Evolutionary conservation across 1,284 basidiomycete species (phyloP).

Genomic region (Schizophyllum amplum): DNA sequence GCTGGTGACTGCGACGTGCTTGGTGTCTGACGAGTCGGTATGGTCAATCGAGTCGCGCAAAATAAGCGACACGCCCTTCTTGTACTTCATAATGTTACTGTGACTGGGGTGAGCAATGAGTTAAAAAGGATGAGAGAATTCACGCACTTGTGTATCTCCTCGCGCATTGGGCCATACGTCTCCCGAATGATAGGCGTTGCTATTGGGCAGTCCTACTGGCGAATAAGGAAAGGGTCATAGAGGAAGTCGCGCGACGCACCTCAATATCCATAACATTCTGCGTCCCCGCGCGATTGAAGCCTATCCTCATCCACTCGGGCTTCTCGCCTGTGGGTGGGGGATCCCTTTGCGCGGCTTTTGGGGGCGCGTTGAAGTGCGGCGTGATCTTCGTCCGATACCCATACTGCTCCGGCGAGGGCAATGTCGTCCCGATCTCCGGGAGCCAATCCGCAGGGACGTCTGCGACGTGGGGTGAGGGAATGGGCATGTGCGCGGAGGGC

Average conservation of each 20-base stretch:
- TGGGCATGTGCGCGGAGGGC: not conserved
- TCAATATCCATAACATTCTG: slow-evolving; percentile 88
- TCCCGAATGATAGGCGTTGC: slow-evolving; percentile 79
- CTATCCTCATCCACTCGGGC: slow-evolving; percentile 73
- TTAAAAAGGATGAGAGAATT: not conserved
- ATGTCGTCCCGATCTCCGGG: slow-evolving; percentile 69
- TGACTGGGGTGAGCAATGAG: slow-evolving; percentile 5
- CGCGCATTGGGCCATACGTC: slow-evolving; percentile 54
- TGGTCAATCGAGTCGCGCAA: slow-evolving; percentile 77
- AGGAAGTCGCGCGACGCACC: slow-evolving; percentile 34
- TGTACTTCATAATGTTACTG: slow-evolving; percentile 78
- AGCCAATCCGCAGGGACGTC: slow-evolving; percentile 21
- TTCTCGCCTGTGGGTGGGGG: slow-evolving; percentile 25
- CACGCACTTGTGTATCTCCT: slow-evolving; percentile 62
- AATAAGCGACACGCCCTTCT: slow-evolving; percentile 86
- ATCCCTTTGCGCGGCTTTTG: slow-evolving; percentile 24
- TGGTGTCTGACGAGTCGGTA: slow-evolving; percentile 13
- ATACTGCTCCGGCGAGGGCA: slow-evolving; percentile 84
- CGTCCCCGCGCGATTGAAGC: slow-evolving; percentile 81
- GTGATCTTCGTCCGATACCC: slow-evolving; percentile 96
- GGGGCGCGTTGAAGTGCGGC: slow-evolving; percentile 88
- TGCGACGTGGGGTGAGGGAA: not conserved
- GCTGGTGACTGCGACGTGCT: slow-evolving; percentile 77
- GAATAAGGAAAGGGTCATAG: not conserved
- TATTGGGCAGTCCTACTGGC: slow-evolving; percentile 80